Base-by-base conservation (phyloP, 768 basidiomycete species). In the Mycena vulgaris region DNA sequence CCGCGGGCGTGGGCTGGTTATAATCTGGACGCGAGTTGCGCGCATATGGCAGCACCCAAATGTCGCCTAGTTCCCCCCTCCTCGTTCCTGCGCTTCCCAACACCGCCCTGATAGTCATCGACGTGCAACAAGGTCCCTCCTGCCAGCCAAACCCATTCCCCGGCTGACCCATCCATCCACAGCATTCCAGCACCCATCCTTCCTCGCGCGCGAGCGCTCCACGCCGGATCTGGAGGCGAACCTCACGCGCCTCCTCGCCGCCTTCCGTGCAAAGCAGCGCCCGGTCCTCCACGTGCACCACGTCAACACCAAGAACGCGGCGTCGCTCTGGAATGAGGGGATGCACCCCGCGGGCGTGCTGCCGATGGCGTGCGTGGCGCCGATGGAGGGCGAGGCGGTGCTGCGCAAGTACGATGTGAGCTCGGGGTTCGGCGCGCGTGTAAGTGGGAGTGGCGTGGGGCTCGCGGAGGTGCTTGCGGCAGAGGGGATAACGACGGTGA, bases 351-450 rank as follows among this genome's bases (percentile, higher is more conserved):
- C 45, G 3, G 28, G 45, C 13, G 67, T 69, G 45, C 66, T 53
- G 3, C 67, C 71, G 19, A 51, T 52, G 19, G 71, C 69, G 14
- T 69, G 63, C 16, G 71, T 69, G 19, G 53, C 10, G 35, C 71
- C 71, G 3, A n/a, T 39, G 28, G 57, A 25, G 2, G 67, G 39
- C 23, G 71, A 72, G 23, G 59, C 45, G 13, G 67, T 66, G 11
- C 48, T 72, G 58, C 71, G 67, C 67, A 72, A 72, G 30, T 69
- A 61, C 63, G 59, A 68, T 17, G 59, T 62, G 39, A 72, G 71
- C 58, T 69, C 71, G 14, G 66, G 33, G 21, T 72, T 72, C 57
- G 42, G 51, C 37, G 71, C 71, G 7, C 25, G 11, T 27, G 45
- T 68, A 13, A 67, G 62, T 27, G 35, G 57, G 30, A 58, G 31